Evolutionary conservation across 257 asterid species (phyloP), one percentile per base, ranked within the genome.

Genomic region (Echium plantagineum): DNA sequence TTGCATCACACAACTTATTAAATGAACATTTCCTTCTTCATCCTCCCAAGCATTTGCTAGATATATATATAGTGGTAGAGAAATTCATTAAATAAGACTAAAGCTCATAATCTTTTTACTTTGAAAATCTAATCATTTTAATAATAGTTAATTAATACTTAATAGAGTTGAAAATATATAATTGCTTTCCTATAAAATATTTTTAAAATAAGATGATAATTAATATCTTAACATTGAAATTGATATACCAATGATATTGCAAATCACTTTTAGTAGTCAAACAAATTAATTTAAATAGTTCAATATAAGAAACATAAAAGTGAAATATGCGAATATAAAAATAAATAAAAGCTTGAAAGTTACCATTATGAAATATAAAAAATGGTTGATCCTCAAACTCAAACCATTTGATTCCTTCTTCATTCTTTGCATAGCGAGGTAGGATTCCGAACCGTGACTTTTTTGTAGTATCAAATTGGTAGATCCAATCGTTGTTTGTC

Each of bases 11-110:
- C 96, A 89, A 76, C 95, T 85, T 59, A 90, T 81, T 61, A 93
- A 72, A 53, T 89, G 82, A 75, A 93, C 94, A 51, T 84, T 85
- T 77, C 85, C 98, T 59, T 88, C 96, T 38, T 94, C 98, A 72
- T 93, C 98, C 78, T 93, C 98, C 96, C 97, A 93, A 67, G 98
- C 97, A 74, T 93, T 93, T 65, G 97, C 98, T 93, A 47, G 9
- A 47, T 35, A 8, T 93, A 47, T 6, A 47, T 35, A 8, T 35
- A 35, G 13, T 7, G 17, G n/a, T 9, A 16, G 55, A 12, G 15
- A 16, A 17, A 17, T 3, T 28, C 0, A 28, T 28, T 28, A 7
- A n/a, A 16, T 17, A 52, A 7, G 10, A 10, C 2, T 12, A 5
- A 52, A 28, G 26, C 26, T 24, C 26, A 28, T 3, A n/a, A n/a